These are phyloP conservation scores for Pezicula carpinea DNA, from an alignment of 2,329 filamentous ascomycete species.

Conservation along the genomic window DNA sequence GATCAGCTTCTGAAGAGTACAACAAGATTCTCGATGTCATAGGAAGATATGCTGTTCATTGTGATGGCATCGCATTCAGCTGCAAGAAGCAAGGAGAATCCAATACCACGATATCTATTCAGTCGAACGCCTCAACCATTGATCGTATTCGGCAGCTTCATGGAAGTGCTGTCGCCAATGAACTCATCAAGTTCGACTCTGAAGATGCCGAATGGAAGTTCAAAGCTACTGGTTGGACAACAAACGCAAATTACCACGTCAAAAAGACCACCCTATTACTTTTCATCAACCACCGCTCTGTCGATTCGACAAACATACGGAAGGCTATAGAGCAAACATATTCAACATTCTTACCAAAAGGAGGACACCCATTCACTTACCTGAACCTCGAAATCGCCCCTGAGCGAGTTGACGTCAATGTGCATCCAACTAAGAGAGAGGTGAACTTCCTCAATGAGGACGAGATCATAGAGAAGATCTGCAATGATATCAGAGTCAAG, in stretches of 20 bases:
- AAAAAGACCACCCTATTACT: slow-evolving; percentile 84
- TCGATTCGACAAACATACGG: slow-evolving; percentile 84
- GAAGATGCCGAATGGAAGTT: slow-evolving; percentile 79
- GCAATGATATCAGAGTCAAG: slow-evolving; percentile 70
- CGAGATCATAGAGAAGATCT: slow-evolving; percentile 85
- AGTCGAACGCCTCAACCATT: slow-evolving; percentile 63
- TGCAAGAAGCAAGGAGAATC: slow-evolving; percentile 96
- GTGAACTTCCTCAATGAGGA: slow-evolving; percentile 98
- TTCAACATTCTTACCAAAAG: slow-evolving; percentile 81
- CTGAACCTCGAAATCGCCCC: slow-evolving; percentile 91
- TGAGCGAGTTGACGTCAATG: slow-evolving; percentile 88
- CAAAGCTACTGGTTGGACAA: slow-evolving; percentile 73
- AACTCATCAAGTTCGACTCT: slow-evolving; percentile 72
- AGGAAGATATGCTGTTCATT: slow-evolving; percentile 90
- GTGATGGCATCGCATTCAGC: slow-evolving; percentile 83
- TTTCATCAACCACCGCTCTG: slow-evolving; percentile 94
- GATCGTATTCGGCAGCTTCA: slow-evolving; percentile 92
- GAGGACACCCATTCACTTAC: slow-evolving; percentile 90
- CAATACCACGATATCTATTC: slow-evolving; percentile 75
- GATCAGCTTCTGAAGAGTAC: slow-evolving; percentile 90
- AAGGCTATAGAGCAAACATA: slow-evolving; percentile 92
- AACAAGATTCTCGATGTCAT: slow-evolving; percentile 96
- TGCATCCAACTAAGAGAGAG: slow-evolving; percentile 94
- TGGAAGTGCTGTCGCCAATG: slow-evolving; percentile 77
- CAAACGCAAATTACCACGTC: slow-evolving; percentile 90